Conservation (phyloP, 169 alveolate species). For the Plasmodium blacklocki region DNA sequence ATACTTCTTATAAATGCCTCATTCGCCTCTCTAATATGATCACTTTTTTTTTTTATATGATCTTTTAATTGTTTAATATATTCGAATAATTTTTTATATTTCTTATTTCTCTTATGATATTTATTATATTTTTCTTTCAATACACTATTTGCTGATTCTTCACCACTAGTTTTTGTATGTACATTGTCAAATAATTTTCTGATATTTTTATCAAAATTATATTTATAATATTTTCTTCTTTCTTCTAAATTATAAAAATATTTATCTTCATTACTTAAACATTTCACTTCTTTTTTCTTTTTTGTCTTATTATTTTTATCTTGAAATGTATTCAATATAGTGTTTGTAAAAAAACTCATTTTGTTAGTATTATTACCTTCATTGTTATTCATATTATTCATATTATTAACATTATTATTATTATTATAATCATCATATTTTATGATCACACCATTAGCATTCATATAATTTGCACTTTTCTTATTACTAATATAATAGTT, state of each 20-base stretch:
- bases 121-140: slow-evolving; percentile 41
- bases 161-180: slow-evolving; percentile 52
- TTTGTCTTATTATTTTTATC: not conserved
- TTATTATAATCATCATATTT: slow-evolving; percentile 19
- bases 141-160: slow-evolving; percentile 63
- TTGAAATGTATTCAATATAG: slow-evolving; percentile 1
- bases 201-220: slow-evolving; percentile 25
- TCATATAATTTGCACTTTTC: not conserved
- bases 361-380: slow-evolving; percentile 16
- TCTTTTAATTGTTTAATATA: slow-evolving; percentile 41
- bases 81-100: slow-evolving; percentile 30
- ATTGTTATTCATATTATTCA: not conserved
- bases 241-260: slow-evolving; percentile 36
- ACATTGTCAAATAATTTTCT: slow-evolving; percentile 23
- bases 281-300: slow-evolving; percentile 9
- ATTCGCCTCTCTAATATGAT: not conserved
- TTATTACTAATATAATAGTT: slow-evolving; percentile 8
- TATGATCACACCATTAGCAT: slow-evolving; percentile 19
- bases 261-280: not conserved
- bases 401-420: slow-evolving; percentile 3
- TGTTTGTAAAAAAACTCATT: not conserved
- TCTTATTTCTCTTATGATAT: slow-evolving; percentile 35
- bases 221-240: slow-evolving; percentile 5
- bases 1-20: not conserved
- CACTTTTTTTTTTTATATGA: slow-evolving; percentile 11